A percentile compares a stretch with the other conserved stretches of the same genome.
phyloP scores from a whole-genome alignment of 2,329 filamentous ascomycete species.

The Fulvia fulva region DNA sequence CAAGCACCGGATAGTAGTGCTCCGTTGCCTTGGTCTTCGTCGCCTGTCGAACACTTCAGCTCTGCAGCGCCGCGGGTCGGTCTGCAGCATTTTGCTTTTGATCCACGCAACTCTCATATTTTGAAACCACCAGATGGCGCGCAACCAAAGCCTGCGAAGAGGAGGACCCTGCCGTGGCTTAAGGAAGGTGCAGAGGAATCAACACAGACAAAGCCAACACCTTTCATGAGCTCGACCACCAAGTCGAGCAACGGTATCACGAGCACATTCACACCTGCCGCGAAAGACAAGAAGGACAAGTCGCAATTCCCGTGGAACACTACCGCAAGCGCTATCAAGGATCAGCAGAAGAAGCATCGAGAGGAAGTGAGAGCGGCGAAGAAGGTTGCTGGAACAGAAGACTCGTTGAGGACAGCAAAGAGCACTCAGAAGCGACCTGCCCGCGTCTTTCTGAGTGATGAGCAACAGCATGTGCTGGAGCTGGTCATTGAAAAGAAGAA shows the following conservation, averaged over 20 bases:
- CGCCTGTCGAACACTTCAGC: slow-evolving; percentile 37
- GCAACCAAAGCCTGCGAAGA: slow-evolving; percentile 49
- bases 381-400: slow-evolving; percentile 49
- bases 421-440: slow-evolving; percentile 47
- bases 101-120: slow-evolving; percentile 3
- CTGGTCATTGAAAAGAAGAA: slow-evolving; percentile 74
- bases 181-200: slow-evolving; percentile 29
- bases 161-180: slow-evolving; percentile 61
- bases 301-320: slow-evolving; percentile 63
- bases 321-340: slow-evolving; percentile 69
- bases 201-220: slow-evolving; percentile 12
- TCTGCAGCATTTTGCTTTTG: slow-evolving; percentile 19
- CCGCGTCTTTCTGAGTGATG: slow-evolving; percentile 71
- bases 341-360: slow-evolving; percentile 70
- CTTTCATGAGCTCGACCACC: not conserved
- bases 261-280: slow-evolving; percentile 40
- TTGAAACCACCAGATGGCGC: not conserved
- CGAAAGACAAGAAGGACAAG: slow-evolving; percentile 33
- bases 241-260: slow-evolving; percentile 10
- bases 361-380: slow-evolving; percentile 47
- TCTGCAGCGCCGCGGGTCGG: slow-evolving; percentile 13
- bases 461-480: slow-evolving; percentile 79
- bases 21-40: slow-evolving; percentile 65
- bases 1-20: slow-evolving; percentile 49
- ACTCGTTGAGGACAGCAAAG: slow-evolving; percentile 46